phyloP scores from a whole-genome alignment of 768 basidiomycete species.

The Plicaturopsis crispa region DNA sequence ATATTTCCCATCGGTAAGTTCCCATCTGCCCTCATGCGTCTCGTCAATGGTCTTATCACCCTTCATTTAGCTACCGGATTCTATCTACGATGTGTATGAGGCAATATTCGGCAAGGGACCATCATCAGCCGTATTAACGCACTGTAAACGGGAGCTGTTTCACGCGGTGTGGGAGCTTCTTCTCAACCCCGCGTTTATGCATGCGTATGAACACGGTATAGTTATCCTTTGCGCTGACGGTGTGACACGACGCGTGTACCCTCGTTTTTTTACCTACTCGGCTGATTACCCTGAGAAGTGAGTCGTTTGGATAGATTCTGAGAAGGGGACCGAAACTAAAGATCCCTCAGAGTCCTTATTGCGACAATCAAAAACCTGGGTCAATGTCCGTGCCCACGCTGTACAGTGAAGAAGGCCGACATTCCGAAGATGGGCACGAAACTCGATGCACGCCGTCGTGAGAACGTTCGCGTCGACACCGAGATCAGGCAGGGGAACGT shows the following conservation, averaged over 20 bases:
- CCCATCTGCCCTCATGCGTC: neutral
- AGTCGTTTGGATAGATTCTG: constrained; percentile 1
- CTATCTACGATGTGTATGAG: constrained; percentile 20
- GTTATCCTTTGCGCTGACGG: constrained; percentile 22
- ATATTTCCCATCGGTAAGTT: constrained; percentile 32
- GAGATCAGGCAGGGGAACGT: constrained; percentile 4
- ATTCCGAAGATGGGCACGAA: constrained; percentile 9
- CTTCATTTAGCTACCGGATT: constrained; percentile 18
- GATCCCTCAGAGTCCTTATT: constrained; percentile 10
- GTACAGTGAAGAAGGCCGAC: constrained; percentile 11
- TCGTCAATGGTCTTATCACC: neutral
- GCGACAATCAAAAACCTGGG: constrained; percentile 16
- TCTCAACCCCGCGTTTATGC: constrained; percentile 24
- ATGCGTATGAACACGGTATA: constrained; percentile 26
- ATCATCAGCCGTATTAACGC: constrained; percentile 15
- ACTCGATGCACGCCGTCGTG: constrained; percentile 6
- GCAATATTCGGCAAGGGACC: constrained; percentile 8
- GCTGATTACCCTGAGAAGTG: constrained; percentile 37
- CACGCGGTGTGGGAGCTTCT: constrained; percentile 20
- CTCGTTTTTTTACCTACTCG: constrained; percentile 25
- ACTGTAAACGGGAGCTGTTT: constrained; percentile 23
- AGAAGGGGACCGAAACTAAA: neutral
- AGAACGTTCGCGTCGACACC: constrained; percentile 9
- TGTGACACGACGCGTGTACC: constrained; percentile 21
- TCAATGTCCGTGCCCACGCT: constrained; percentile 18